Percentiles rank a stretch among this genome's conserved stretches.
Conservation (phyloP, 2,329 filamentous ascomycete species). For the Fusarium chuoi region DNA sequence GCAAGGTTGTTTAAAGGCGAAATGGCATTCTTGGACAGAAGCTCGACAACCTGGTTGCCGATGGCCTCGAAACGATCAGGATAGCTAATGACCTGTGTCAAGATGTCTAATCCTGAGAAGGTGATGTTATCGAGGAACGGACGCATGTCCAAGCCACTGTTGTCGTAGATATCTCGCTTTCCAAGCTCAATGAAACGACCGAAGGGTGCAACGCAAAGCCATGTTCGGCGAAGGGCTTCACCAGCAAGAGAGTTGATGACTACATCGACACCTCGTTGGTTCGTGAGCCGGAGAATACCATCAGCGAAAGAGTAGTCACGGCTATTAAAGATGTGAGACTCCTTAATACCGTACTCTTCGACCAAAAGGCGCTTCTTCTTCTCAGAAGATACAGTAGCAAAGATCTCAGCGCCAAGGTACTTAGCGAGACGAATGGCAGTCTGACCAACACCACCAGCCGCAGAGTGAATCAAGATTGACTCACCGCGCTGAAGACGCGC, state of each 20-base stretch:
- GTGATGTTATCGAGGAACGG: background rate
- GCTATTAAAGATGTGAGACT: background rate
- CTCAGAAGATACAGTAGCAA: background rate
- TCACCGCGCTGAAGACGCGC: background rate
- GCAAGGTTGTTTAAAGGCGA: background rate
- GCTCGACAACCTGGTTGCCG: background rate
- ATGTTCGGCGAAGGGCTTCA: conserved; percentile 47
- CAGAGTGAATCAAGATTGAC: background rate
- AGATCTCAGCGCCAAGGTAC: background rate
- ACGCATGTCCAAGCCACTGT: background rate
- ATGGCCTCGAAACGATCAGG: background rate
- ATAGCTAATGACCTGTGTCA: background rate
- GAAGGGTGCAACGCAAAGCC: conserved; percentile 43
- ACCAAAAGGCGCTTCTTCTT: background rate
- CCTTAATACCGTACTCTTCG: background rate
- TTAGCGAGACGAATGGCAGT: background rate
- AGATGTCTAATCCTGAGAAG: background rate
- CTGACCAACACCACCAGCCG: background rate
- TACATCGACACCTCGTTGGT: conserved; percentile 47
- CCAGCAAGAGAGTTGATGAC: conserved; percentile 50
- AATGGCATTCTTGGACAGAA: conserved; percentile 7
- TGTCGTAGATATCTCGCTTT: conserved; percentile 21
- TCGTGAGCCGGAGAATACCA: background rate
- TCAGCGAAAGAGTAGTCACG: background rate
- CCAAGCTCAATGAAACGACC: conserved; percentile 48